Percentiles rank a stretch among this genome's conserved stretches.
Conservation (phyloP, 768 basidiomycete species). For the Lepiota brunneoincarnata region DNA sequence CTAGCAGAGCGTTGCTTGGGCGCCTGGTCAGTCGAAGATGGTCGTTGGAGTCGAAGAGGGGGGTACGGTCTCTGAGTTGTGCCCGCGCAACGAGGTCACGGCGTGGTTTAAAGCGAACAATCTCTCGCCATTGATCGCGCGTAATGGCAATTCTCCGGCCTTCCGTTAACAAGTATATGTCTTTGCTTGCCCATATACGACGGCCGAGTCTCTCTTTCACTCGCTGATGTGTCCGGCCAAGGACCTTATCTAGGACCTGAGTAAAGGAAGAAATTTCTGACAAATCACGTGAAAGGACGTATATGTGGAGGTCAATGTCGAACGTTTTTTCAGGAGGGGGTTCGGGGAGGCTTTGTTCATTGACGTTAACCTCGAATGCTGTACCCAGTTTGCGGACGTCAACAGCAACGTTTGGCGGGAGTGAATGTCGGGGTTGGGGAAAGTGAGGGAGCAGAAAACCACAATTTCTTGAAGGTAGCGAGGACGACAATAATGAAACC, state of each 20-base stretch:
- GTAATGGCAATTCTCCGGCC: constrained; percentile 30
- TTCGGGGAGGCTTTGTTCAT: constrained; percentile 18
- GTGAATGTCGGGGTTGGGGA: neutral
- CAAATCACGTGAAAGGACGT: constrained; percentile 54
- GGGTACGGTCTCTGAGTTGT: neutral
- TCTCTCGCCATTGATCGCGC: constrained; percentile 44
- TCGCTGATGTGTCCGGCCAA: constrained; percentile 54
- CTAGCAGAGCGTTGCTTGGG: neutral
- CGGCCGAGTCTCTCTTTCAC: constrained; percentile 77
- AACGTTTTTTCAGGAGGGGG: constrained; percentile 36
- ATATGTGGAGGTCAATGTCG: constrained; percentile 53
- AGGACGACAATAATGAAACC: neutral
- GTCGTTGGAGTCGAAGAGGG: neutral
- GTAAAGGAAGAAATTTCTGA: constrained; percentile 45
- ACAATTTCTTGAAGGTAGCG: neutral
- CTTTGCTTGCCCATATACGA: constrained; percentile 63
- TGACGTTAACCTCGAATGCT: constrained; percentile 35
- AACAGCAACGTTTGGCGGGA: neutral
- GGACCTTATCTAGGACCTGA: constrained; percentile 34
- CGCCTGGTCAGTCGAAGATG: neutral
- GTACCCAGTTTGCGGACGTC: neutral
- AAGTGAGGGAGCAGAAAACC: constrained; percentile 4
- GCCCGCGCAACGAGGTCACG: neutral
- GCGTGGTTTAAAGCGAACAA: constrained; percentile 45
- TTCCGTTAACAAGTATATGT: constrained; percentile 46